Evolutionary conservation across 1,139 yeast genomes (phyloP).

Genomic region (Pneumocystis carinii): DNA sequence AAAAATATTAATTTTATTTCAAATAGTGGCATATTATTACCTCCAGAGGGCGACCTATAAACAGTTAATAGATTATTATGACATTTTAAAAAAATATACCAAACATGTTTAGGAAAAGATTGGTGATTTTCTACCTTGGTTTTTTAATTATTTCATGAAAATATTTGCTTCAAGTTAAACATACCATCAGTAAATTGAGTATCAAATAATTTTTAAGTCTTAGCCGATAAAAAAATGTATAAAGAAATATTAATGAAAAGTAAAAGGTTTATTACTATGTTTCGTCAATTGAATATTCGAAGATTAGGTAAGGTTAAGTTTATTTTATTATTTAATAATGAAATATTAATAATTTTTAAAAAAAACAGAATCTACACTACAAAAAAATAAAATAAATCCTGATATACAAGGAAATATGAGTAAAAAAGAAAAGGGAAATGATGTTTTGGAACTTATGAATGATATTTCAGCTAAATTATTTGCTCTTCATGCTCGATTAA

Average conservation of each 20-base stretch:
- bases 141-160: not conserved
- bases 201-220: constrained; percentile 12
- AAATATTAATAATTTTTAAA: not conserved
- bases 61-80: not conserved
- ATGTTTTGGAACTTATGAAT: constrained; percentile 25
- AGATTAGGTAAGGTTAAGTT: constrained; percentile 1
- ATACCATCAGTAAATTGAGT: constrained; percentile 13
- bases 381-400: constrained; percentile 14
- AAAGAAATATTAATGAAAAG: not conserved
- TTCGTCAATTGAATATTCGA: not conserved
- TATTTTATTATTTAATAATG: not conserved
- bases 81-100: constrained; percentile 8
- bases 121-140: constrained; percentile 5
- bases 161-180: not conserved
- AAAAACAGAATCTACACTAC: not conserved
- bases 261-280: not conserved
- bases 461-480: constrained; percentile 45
- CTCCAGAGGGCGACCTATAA: not conserved
- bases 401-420: not conserved
- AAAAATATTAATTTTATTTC: not conserved
- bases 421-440: not conserved
- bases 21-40: not conserved
- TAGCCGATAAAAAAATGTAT: constrained; percentile 13
- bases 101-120: constrained; percentile 14
- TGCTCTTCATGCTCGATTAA: constrained; percentile 59